Base-by-base conservation (phyloP, 1,284 basidiomycete genomes). In the Sparassis latifolia region DNA sequence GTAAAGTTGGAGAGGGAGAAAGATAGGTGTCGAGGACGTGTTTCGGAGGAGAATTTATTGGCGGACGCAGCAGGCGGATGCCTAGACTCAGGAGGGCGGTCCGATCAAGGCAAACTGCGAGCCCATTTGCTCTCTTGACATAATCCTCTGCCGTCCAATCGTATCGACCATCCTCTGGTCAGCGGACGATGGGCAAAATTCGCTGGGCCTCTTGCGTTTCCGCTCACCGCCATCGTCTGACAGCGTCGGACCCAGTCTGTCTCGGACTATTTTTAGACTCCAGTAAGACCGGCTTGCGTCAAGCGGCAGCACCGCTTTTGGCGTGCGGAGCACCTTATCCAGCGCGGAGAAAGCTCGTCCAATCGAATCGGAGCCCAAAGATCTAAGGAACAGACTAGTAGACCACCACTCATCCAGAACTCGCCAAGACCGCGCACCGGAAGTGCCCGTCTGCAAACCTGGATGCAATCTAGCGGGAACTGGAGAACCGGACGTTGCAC, bases 31-130 rank as follows among this genome's bases (percentile, higher is more conserved):
- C 20, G 46, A 31, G 32, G 46, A 10, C 29, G 42, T n/a, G 46
- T 3, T 45, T 27, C 29, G 41, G 33, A 38, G 20, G 44, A 44
- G 54, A 55, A 54, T 58, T 58, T 55, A 60, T 58, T 51, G 57
- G 45, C 32, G 33, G 45, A 47, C 31, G 44, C 42, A 29, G 48
- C 33, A 31, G 40, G 43, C 20, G 27, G 35, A 2, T 35, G 47
- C 40, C 47, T 33, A 44, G 47, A 37, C 41, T 30, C 6, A 32
- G 10, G 20, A 39, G 41, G 39, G 44, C 41, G 45, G 45, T 7
- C 45, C 45, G 45, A 47, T 47, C 45, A 47, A 12, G 20, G 45
- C 45, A 33, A 47, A 27, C 31, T 28, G 44, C 33, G 44, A n/a
- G 6, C 5, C 12, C 5, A 12, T 46, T 46, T 42, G 28, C 49